Percentiles rank a stretch among this genome's conserved stretches.
Conservation (phyloP, 1,284 basidiomycete genomes). For the Cryptococcus hybrid region DNA sequence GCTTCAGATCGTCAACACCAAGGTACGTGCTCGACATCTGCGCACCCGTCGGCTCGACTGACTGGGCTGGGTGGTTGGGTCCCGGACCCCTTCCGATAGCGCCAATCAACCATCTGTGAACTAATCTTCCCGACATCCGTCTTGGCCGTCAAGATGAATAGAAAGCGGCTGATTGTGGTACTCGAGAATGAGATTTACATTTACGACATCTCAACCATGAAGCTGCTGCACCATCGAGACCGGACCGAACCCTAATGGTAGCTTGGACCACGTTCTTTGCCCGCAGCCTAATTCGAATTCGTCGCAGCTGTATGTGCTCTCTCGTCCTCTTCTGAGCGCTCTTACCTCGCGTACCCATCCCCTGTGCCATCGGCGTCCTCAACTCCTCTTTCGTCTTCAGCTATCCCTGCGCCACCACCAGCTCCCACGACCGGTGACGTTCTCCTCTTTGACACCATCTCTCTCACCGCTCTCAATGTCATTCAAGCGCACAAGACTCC, state of each 20-base stretch:
- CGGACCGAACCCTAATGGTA: constrained; percentile 85
- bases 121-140: constrained; percentile 95
- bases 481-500: constrained; percentile 97
- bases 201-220: constrained; percentile 99
- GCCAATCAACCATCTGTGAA: constrained; percentile 99
- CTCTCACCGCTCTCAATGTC: constrained; percentile 87
- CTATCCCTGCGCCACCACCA: constrained; percentile 49
- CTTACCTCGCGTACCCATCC: constrained; percentile 93
- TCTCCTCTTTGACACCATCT: constrained; percentile 87
- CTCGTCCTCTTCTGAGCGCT: constrained; percentile 91
- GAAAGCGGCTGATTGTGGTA: constrained; percentile 92
- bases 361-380: constrained; percentile 74
- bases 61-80: neutral
- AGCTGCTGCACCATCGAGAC: constrained; percentile 97
- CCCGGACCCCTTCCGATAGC: constrained; percentile 53
- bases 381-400: constrained; percentile 53
- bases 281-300: neutral
- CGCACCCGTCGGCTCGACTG: neutral
- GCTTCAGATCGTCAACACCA: constrained; percentile 97
- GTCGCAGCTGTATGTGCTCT: constrained; percentile 83
- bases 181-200: constrained; percentile 97
- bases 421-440: constrained; percentile 73
- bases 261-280: constrained; percentile 15
- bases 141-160: constrained; percentile 92
- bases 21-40: constrained; percentile 57